These are phyloP conservation scores for Penicillium sp. DNA, from an alignment of 2,329 filamentous ascomycete species.

Conservation along the genomic window DNA sequence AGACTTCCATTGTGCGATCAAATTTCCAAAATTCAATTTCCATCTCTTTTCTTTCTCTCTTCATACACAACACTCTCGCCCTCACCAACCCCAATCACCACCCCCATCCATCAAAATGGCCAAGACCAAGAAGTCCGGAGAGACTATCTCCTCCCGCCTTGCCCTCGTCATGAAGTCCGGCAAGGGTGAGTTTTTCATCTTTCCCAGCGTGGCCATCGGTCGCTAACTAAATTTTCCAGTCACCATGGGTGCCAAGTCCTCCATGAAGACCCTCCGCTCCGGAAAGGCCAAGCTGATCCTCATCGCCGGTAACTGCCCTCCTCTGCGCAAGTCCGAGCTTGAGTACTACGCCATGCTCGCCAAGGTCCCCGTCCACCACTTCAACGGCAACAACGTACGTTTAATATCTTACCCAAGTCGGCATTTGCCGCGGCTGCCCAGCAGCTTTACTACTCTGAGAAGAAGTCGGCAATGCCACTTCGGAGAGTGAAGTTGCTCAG, in stretches of 20 bases:
- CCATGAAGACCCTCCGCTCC: slow-evolving; percentile 84
- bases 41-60: not conserved
- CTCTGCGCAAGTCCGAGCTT: slow-evolving; percentile 96
- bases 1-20: not conserved
- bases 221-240: slow-evolving; percentile 46
- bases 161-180: slow-evolving; percentile 67
- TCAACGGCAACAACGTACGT: slow-evolving; percentile 99
- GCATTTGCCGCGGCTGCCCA: slow-evolving; percentile 18
- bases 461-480: slow-evolving; percentile 24
- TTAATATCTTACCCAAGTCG: slow-evolving; percentile 14
- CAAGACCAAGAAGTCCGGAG: slow-evolving; percentile 74
- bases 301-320: slow-evolving; percentile 93
- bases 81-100: slow-evolving; percentile 18
- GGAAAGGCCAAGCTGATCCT: slow-evolving; percentile 99
- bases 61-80: slow-evolving; percentile 3
- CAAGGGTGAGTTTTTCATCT: slow-evolving; percentile 32
- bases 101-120: slow-evolving; percentile 58
- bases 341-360: slow-evolving; percentile 93
- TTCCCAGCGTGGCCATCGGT: not conserved
- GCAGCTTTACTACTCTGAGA: slow-evolving; percentile 29
- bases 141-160: slow-evolving; percentile 72
- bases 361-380: slow-evolving; percentile 97
- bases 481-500: slow-evolving; percentile 32
- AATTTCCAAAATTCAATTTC: not conserved
- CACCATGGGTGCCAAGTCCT: slow-evolving; percentile 87